Evolutionary conservation across 202 grass and related monocot genomes (phyloP).

Genomic region (Setaria viridis): DNA sequence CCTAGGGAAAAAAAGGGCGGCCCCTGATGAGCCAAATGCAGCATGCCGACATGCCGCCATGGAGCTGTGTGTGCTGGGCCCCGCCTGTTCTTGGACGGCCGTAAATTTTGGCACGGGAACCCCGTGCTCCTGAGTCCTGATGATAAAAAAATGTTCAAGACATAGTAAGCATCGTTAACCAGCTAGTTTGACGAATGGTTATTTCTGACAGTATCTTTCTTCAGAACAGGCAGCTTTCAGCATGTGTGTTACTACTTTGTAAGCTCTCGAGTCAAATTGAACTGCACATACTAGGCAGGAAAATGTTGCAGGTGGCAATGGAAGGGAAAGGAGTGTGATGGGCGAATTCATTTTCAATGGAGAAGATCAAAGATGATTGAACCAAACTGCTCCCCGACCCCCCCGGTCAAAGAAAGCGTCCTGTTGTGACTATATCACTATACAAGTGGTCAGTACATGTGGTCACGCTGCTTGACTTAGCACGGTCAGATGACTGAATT

Average conservation of each 20-base stretch:
- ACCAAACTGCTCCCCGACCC: not conserved
- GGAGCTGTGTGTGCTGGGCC: constrained; percentile 11
- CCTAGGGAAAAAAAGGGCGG: not conserved
- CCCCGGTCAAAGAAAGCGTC: constrained; percentile 40
- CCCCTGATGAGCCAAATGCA: constrained; percentile 16
- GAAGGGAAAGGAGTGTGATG: too few relatives aligned
- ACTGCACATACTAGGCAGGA: not conserved
- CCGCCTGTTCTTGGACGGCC: not conserved
- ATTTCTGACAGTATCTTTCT: not conserved
- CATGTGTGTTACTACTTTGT: not conserved
- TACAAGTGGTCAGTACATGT: not conserved
- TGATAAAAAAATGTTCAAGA: not conserved
- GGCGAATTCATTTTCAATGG: not conserved
- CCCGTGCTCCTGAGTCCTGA: not conserved
- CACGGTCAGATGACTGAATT: constrained; percentile 9
- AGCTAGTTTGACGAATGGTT: not conserved
- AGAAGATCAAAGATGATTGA: constrained; percentile 23
- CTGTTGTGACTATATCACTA: not conserved
- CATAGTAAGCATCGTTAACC: not conserved
- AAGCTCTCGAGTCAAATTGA: not conserved
- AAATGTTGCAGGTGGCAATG: not conserved
- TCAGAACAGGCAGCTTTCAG: not conserved
- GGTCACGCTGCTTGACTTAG: constrained; percentile 44
- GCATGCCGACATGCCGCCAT: constrained; percentile 50
- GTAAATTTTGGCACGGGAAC: constrained; percentile 6